Percentiles rank a stretch among this genome's conserved stretches.
Evolutionary conservation across 805 yeast species (phyloP).

Genomic region (Metschnikowia reukaufii): DNA sequence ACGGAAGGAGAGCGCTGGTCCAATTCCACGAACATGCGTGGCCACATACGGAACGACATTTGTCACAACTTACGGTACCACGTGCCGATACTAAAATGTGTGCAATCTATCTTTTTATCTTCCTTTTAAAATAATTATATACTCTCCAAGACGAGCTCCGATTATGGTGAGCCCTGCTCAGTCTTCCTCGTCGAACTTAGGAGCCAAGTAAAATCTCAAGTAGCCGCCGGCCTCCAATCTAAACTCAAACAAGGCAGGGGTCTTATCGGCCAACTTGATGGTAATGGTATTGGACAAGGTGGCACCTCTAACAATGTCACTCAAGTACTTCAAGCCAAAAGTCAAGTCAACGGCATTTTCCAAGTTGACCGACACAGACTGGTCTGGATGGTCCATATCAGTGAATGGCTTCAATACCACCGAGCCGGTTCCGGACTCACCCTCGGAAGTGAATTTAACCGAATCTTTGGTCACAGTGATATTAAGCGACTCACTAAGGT

Average conservation of each 20-base stretch:
- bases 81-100: too few relatives aligned
- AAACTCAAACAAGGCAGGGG: conserved; percentile 93
- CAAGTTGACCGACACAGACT: conserved; percentile 71
- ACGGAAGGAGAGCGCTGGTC: too few relatives aligned
- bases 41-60: too few relatives aligned
- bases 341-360: conserved; percentile 84
- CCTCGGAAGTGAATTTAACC: conserved; percentile 84
- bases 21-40: too few relatives aligned
- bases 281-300: conserved; percentile 74
- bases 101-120: too few relatives aligned
- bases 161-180: conserved; percentile 12
- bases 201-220: conserved; percentile 94
- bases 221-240: conserved; percentile 83
- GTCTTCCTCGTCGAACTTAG: conserved; percentile 93
- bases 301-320: conserved; percentile 90
- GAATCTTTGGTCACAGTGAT: conserved; percentile 89
- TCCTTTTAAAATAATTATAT: not conserved
- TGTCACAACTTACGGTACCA: too few relatives aligned
- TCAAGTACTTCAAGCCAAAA: conserved; percentile 88
- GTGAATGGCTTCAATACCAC: conserved; percentile 82
- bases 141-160: not conserved
- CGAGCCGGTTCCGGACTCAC: conserved; percentile 87
- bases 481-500: conserved; percentile 82
- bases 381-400: conserved; percentile 78
- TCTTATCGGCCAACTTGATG: conserved; percentile 81